Base-by-base conservation (phyloP, 164 flowering plant species). In the Piper betle region DNA sequence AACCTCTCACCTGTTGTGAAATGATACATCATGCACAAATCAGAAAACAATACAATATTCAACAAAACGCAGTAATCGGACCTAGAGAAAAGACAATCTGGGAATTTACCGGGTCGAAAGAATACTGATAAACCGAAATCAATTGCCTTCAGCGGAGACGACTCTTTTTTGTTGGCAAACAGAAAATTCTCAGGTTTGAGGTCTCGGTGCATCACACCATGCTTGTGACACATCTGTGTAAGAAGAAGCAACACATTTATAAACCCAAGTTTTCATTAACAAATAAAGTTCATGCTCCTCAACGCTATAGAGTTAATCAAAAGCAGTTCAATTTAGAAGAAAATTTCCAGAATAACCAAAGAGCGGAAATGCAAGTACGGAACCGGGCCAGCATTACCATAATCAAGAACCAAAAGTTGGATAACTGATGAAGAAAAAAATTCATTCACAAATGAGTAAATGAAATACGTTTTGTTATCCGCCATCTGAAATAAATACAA, bases 191-290 rank as follows among this genome's bases (percentile, higher is more conserved):
- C 97, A 7, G 97, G 97, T 64, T 91, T 91, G 52, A 91, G 88
- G 70, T 91, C 97, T 66, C 97, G 72, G 61, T 91, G 97, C 87
- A 91, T 91, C 56, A 91, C 97, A 13, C 97, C 96, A 69, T 91
- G 85, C 75, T 83, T 82, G 74, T 91, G 97, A 71, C 97, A 91
- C 73, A 80, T 77, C 97, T 91, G 83, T 53, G 33, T 25, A 25
- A 77, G 64, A 17, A 15, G 38, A 52, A 58, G 6, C 57, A 58
- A 50, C 52, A 48, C 37, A 38, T 2, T 46, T 3, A n/a, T 11
- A 43, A 61, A 20, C 11, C 20, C 37, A 55, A 20, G 4, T n/a
- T 25, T 6, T 11, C 9, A 6, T 6, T 42, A 42, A 6, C 46
- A 42, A 42, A 42, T 6, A 6, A 42, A 42, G 33, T 25, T 25